Evolutionary conservation across 768 basidiomycete genomes (phyloP).

Genomic region (Lanmaoa pseudosensibilis): DNA sequence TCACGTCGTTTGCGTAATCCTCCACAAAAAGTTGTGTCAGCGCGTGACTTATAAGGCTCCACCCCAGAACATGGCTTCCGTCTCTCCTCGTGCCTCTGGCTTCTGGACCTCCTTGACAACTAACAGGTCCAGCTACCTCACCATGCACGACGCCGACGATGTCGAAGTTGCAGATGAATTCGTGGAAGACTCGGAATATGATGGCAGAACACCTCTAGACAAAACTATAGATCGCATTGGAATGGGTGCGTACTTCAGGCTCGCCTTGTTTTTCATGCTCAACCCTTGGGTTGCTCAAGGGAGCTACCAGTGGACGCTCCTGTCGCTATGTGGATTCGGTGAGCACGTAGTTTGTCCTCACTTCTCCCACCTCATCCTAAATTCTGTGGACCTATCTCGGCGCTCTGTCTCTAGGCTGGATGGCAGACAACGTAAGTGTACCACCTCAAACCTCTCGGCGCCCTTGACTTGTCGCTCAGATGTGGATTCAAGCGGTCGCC

Average conservation of each 20-base stretch:
- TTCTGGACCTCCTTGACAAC: conserved; percentile 43
- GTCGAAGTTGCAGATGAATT: conserved; percentile 27
- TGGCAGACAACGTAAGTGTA: conserved; percentile 81
- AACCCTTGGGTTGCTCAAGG: conserved; percentile 33
- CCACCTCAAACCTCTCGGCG: not conserved
- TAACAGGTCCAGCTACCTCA: conserved; percentile 38
- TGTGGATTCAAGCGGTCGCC: conserved; percentile 91
- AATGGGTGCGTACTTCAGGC: conserved; percentile 56
- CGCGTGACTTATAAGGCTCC: not conserved
- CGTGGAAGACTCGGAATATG: conserved; percentile 29
- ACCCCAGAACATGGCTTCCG: conserved; percentile 36
- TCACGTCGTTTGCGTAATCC: conserved; percentile 15
- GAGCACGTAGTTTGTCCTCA: conserved; percentile 31
- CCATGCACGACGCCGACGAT: conserved; percentile 38
- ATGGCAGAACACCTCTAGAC: conserved; percentile 65
- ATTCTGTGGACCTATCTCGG: not conserved
- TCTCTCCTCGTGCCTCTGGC: conserved; percentile 48
- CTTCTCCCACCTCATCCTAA: not conserved
- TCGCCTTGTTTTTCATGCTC: not conserved
- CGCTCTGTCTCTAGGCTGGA: conserved; percentile 61
- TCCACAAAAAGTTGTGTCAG: conserved; percentile 1
- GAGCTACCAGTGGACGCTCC: conserved; percentile 77
- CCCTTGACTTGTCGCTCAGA: conserved; percentile 49
- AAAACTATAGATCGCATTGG: conserved; percentile 88
- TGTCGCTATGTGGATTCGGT: conserved; percentile 89